A percentile compares a stretch with the other conserved stretches of the same genome.
Evolutionary conservation across 2,329 filamentous ascomycete genomes (phyloP).

Genomic region (Lasiodiplodia citricola): DNA sequence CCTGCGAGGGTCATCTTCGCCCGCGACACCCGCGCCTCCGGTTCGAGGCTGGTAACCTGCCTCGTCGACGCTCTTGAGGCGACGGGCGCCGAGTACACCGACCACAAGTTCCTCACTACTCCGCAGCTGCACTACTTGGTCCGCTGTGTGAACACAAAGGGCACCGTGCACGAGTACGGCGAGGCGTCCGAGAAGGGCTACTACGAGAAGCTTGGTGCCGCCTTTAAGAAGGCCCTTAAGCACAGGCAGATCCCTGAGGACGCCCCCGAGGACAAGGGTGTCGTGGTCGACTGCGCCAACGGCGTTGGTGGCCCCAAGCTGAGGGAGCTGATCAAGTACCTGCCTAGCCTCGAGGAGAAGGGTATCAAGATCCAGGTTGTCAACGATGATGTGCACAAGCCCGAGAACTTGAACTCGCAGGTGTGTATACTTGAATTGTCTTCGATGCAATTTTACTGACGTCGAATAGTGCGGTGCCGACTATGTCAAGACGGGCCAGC

Average conservation of each 20-base stretch:
- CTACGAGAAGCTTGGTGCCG: slow-evolving; percentile 86
- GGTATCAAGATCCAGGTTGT: slow-evolving; percentile 82
- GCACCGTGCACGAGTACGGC: slow-evolving; percentile 85
- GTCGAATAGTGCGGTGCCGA: slow-evolving; percentile 81
- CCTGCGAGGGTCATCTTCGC: slow-evolving; percentile 86
- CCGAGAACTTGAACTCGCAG: slow-evolving; percentile 86
- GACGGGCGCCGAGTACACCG: slow-evolving; percentile 73
- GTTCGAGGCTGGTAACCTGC: slow-evolving; percentile 79
- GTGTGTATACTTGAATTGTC: slow-evolving; percentile 53
- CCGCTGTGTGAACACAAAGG: slow-evolving; percentile 90
- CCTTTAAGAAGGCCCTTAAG: slow-evolving; percentile 83
- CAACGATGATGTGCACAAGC: slow-evolving; percentile 91
- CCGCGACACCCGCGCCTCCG: slow-evolving; percentile 91
- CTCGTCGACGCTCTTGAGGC: slow-evolving; percentile 81
- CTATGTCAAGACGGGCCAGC: slow-evolving; percentile 96
- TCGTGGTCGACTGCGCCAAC: slow-evolving; percentile 95
- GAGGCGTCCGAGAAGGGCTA: slow-evolving; percentile 89
- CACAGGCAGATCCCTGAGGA: slow-evolving; percentile 59
- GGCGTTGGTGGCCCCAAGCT: slow-evolving; percentile 95
- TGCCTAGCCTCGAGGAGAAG: slow-evolving; percentile 70
- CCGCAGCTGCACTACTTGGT: slow-evolving; percentile 98
- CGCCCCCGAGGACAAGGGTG: slow-evolving; percentile 59
- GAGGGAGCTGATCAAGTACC: slow-evolving; percentile 80
- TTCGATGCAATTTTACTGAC: slow-evolving; percentile 1
- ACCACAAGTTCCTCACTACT: slow-evolving; percentile 91